phyloP scores from a whole-genome alignment of 805 yeast species.

The Teunomyces funiuensis region DNA sequence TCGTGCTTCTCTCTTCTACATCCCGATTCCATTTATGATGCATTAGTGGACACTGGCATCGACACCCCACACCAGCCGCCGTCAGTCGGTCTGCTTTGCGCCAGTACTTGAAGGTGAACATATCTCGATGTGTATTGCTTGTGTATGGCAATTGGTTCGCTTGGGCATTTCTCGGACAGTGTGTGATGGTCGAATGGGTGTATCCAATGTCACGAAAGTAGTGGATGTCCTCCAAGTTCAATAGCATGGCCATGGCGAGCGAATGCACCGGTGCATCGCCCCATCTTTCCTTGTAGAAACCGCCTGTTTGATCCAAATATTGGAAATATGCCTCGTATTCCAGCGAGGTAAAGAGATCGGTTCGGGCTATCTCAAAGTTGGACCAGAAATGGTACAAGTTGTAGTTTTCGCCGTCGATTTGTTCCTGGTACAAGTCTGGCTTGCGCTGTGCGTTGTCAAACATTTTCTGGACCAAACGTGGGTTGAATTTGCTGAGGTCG shows the following conservation, averaged over 20 bases:
- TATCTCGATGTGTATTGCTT: background rate
- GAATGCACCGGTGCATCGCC: conserved; percentile 97
- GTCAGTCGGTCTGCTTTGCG: conserved; percentile 29
- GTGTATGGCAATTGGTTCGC: conserved; percentile 49
- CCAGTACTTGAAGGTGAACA: conserved; percentile 30
- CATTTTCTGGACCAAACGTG: conserved; percentile 6
- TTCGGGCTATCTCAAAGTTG: conserved; percentile 86
- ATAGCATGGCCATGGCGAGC: conserved; percentile 74
- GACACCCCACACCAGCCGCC: conserved; percentile 68
- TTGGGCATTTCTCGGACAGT: conserved; percentile 71
- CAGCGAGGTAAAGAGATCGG: conserved; percentile 68
- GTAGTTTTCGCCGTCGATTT: conserved; percentile 65
- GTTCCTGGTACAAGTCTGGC: conserved; percentile 45
- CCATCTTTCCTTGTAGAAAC: conserved; percentile 92
- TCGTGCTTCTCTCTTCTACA: conserved; percentile 17
- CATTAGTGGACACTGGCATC: conserved; percentile 71
- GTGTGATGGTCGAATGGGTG: conserved; percentile 74
- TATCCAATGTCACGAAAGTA: conserved; percentile 94
- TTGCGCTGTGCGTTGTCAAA: conserved; percentile 12
- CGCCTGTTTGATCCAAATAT: conserved; percentile 68
- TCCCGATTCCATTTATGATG: conserved; percentile 8
- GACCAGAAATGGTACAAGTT: conserved; percentile 90
- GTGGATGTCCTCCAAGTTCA: conserved; percentile 71
- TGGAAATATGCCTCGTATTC: conserved; percentile 67
- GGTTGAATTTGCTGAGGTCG: conserved; percentile 13